Conservation (phyloP, 768 basidiomycete species). For the Pleurotus tuoliensis region DNA sequence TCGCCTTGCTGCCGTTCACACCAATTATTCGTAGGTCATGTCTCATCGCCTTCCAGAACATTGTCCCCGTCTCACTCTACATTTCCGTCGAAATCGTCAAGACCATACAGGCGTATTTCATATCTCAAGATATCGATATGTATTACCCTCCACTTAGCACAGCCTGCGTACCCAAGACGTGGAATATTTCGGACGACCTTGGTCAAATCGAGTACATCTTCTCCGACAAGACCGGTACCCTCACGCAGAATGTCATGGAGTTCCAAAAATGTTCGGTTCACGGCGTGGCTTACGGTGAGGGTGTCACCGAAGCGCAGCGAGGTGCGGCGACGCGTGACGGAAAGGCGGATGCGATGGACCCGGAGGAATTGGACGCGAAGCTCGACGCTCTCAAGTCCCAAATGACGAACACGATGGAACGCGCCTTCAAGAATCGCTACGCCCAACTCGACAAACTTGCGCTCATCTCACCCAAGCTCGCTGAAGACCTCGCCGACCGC, state of each 20-base stretch:
- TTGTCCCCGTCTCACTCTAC: constrained; percentile 92
- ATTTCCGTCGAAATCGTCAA: constrained; percentile 98
- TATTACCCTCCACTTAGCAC: constrained; percentile 87
- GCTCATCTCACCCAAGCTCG: constrained; percentile 82
- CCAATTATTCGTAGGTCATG: constrained; percentile 57
- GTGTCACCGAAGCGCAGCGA: constrained; percentile 91
- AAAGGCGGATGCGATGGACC: constrained; percentile 56
- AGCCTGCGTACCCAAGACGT: constrained; percentile 91
- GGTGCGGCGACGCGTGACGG: constrained; percentile 88
- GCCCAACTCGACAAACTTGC: constrained; percentile 79
- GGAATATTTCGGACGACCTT: constrained; percentile 98
- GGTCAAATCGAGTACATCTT: constrained; percentile 94
- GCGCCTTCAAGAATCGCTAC: constrained; percentile 85
- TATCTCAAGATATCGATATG: constrained; percentile 95
- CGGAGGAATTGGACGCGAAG: constrained; percentile 66
- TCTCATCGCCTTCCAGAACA: constrained; percentile 96
- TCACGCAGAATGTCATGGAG: constrained; percentile 98
- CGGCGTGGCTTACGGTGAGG: constrained; percentile 87
- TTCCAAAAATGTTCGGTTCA: constrained; percentile 92
- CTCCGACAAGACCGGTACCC: constrained; percentile 92
- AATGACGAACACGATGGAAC: constrained; percentile 76
- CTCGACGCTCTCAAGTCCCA: constrained; percentile 62
- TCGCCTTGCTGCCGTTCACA: constrained; percentile 8
- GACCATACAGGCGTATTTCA: constrained; percentile 96
- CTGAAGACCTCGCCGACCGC: constrained; percentile 68